Percentiles rank a stretch among this genome's conserved stretches.
Conservation (phyloP, 495 filamentous ascomycete species). For the Amniculicola lignicola region DNA sequence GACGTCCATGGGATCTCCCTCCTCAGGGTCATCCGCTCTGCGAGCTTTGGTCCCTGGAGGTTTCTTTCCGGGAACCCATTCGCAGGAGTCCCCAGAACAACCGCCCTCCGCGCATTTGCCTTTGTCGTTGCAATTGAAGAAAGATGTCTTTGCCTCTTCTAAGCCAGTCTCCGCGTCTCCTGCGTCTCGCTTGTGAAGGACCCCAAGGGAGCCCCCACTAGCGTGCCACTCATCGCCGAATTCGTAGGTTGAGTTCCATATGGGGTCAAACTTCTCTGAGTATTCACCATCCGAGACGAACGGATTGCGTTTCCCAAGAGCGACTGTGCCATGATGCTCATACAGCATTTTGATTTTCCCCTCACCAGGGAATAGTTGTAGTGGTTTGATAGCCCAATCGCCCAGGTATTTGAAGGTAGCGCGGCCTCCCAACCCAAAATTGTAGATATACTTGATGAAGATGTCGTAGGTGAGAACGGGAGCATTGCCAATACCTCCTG, state of each 20-base stretch:
- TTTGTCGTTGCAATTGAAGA: background rate
- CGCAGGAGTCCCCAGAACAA: background rate
- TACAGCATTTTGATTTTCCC: background rate
- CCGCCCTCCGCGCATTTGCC: background rate
- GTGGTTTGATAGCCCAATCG: background rate
- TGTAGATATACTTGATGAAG: background rate
- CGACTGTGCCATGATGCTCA: background rate
- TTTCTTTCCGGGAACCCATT: background rate
- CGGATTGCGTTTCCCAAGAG: too few species aligned
- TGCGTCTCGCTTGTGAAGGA: background rate
- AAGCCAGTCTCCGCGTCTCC: background rate
- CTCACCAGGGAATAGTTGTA: background rate
- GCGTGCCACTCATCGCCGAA: background rate
- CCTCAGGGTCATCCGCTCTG: background rate
- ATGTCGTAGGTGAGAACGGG: background rate
- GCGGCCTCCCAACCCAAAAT: background rate
- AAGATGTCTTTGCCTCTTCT: background rate
- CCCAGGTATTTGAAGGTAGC: background rate
- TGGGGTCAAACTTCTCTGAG: background rate
- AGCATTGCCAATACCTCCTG: background rate
- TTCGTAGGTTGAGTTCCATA: background rate
- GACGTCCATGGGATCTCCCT: background rate
- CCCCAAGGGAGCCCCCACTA: background rate
- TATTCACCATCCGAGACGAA: background rate
- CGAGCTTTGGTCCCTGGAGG: background rate